phyloP scores from a whole-genome alignment of 257 asterid species.

The Vinca minor region DNA sequence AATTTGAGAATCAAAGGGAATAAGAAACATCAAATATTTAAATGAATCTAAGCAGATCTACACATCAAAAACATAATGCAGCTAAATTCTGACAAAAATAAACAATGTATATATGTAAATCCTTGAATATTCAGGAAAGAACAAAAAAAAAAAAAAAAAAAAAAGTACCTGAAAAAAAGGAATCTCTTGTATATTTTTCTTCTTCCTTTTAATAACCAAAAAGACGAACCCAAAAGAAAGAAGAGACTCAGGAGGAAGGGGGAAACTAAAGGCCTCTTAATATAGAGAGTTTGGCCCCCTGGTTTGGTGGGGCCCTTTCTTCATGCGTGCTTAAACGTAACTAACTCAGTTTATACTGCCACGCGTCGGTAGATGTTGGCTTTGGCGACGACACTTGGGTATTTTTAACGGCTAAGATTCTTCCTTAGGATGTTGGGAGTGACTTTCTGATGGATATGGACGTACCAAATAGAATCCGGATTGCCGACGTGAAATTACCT shows the following conservation, averaged over 20 bases:
- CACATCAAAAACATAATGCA: neutral
- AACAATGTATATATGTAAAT: neutral
- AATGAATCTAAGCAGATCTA: neutral
- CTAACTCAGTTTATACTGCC: neutral
- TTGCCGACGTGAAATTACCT: slow-evolving; percentile 10
- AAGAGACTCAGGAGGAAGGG: too few relatives aligned
- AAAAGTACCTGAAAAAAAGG: slow-evolving; percentile 2
- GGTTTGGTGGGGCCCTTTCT: neutral
- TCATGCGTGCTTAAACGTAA: slow-evolving; percentile 32
- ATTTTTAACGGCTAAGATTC: neutral
- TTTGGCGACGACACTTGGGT: neutral
- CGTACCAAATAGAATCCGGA: neutral
- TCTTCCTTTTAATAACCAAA: neutral
- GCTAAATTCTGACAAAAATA: neutral
- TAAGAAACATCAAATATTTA: neutral
- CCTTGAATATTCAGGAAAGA: neutral
- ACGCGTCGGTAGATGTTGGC: neutral
- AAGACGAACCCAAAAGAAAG: too few relatives aligned
- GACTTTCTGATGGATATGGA: neutral
- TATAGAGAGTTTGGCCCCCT: too few relatives aligned
- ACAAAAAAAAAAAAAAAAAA: neutral
- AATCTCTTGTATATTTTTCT: neutral
- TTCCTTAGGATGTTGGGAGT: neutral
- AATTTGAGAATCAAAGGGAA: neutral
- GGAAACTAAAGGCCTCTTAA: too few relatives aligned